Percentiles rank a stretch among this genome's conserved stretches.
Evolutionary conservation across 2,329 filamentous ascomycete genomes (phyloP).

Genomic region (Aspergillus jensenii): DNA sequence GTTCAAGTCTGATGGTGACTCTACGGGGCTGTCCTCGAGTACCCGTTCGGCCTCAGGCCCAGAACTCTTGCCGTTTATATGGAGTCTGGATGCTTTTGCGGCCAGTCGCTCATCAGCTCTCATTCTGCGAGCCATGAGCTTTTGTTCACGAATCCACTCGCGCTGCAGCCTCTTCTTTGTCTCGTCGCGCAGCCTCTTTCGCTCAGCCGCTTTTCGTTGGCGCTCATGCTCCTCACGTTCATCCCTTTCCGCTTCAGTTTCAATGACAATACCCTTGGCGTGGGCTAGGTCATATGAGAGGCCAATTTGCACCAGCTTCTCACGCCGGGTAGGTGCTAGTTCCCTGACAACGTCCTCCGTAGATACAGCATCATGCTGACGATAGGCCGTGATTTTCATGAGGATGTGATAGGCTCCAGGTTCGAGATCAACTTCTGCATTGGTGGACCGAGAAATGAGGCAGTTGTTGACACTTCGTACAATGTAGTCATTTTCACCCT

Average conservation of each 20-base stretch:
- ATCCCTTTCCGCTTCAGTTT: slow-evolving; percentile 36
- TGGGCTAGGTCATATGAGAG: slow-evolving; percentile 49
- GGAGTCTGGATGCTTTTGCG: slow-evolving; percentile 12
- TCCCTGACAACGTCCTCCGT: slow-evolving; percentile 68
- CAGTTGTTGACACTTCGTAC: slow-evolving; percentile 57
- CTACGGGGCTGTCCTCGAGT: slow-evolving; percentile 24
- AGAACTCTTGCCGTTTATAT: slow-evolving; percentile 4
- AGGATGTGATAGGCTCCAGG: slow-evolving; percentile 74
- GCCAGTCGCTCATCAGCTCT: slow-evolving; percentile 28
- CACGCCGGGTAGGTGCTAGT: slow-evolving; percentile 62
- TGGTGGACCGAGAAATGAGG: slow-evolving; percentile 71
- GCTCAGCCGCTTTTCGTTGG: slow-evolving; percentile 31
- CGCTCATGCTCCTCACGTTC: slow-evolving; percentile 39
- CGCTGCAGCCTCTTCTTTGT: slow-evolving; percentile 41
- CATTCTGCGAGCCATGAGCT: slow-evolving; percentile 31
- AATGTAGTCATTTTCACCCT: slow-evolving; percentile 61
- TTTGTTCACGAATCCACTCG: slow-evolving; percentile 42
- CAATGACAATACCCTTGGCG: slow-evolving; percentile 43
- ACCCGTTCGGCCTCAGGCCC: slow-evolving; percentile 15
- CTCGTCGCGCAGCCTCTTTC: slow-evolving; percentile 38
- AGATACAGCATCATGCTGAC: slow-evolving; percentile 55
- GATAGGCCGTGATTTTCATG: slow-evolving; percentile 70
- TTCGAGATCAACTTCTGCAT: slow-evolving; percentile 72
- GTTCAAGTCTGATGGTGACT: slow-evolving; percentile 28
- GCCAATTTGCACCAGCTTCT: slow-evolving; percentile 63